Conservation (phyloP, 306 rosid species). For the Argentina anserina region DNA sequence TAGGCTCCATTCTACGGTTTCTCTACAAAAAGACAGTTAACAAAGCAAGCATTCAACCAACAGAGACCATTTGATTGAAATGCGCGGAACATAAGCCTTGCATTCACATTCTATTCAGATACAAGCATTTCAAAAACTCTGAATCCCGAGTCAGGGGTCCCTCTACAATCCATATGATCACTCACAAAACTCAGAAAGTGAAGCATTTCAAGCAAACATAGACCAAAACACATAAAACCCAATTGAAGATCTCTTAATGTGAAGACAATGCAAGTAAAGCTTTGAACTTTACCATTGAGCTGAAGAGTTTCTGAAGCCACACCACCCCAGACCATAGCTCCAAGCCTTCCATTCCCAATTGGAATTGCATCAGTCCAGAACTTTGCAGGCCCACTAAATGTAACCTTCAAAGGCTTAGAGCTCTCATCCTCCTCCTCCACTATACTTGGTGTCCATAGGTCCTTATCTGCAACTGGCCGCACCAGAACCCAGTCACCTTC, state of each 20-base stretch:
- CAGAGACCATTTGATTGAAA: background rate
- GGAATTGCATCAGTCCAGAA: slow-evolving; percentile 91
- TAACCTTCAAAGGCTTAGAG: slow-evolving; percentile 59
- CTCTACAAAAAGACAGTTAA: background rate
- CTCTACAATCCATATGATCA: background rate
- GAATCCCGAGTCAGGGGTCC: background rate
- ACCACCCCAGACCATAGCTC: slow-evolving; percentile 94
- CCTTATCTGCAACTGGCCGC: slow-evolving; percentile 39
- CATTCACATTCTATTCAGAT: background rate
- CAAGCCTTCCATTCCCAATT: slow-evolving; percentile 89
- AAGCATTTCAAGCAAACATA: background rate
- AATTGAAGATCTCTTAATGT: background rate
- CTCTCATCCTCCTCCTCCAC: slow-evolving; percentile 25
- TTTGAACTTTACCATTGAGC: slow-evolving; percentile 61
- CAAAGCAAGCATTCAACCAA: background rate
- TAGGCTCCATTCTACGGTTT: no score
- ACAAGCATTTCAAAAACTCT: background rate
- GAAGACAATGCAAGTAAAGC: background rate
- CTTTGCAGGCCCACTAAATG: slow-evolving; percentile 56
- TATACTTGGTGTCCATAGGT: slow-evolving; percentile 51
- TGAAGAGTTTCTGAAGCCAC: slow-evolving; percentile 67
- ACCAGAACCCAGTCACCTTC: slow-evolving; percentile 52
- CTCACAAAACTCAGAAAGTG: background rate
- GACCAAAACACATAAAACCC: background rate
- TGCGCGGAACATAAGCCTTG: background rate